Conservation (phyloP, 305 asterid genomes). For the Caryopteris hybrid region DNA sequence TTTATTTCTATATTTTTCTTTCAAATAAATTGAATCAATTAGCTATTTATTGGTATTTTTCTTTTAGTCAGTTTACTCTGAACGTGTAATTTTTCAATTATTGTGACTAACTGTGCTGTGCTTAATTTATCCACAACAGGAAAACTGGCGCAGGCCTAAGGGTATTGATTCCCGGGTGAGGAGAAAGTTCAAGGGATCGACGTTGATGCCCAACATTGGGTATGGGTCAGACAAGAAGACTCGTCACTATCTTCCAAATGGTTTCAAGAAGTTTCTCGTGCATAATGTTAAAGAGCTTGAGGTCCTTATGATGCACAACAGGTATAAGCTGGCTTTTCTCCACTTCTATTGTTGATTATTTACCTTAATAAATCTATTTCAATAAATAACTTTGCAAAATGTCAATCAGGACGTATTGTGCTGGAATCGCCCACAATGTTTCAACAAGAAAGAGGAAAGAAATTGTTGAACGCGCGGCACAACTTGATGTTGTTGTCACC, state of each 20-base stretch:
- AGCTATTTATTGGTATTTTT: not conserved
- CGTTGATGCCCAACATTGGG: slow-evolving; percentile 70
- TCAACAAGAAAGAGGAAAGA: slow-evolving; percentile 68
- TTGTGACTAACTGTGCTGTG: not conserved
- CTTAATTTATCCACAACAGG: slow-evolving; percentile 1
- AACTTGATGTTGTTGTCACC: slow-evolving; percentile 62
- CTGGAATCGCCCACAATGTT: slow-evolving; percentile 64
- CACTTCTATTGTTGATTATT: too few species aligned
- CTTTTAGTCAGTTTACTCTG: not conserved
- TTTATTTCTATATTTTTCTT: not conserved
- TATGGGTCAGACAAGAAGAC: slow-evolving; percentile 70
- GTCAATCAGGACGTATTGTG: slow-evolving; percentile 50
- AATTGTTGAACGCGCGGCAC: slow-evolving; percentile 60
- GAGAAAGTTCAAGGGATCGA: slow-evolving; percentile 71
- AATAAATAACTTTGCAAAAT: too few species aligned
- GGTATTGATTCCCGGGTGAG: slow-evolving; percentile 74
- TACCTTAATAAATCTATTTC: too few species aligned
- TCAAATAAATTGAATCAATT: not conserved
- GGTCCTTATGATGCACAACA: slow-evolving; percentile 65
- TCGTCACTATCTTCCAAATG: slow-evolving; percentile 62
- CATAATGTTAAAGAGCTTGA: slow-evolving; percentile 62
- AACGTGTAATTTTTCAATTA: not conserved
- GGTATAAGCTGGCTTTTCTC: slow-evolving; percentile 8
- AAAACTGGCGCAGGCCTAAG: slow-evolving; percentile 71
- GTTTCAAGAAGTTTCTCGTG: slow-evolving; percentile 64